Evolutionary conservation across 768 basidiomycete species (phyloP), one percentile per base, ranked within the genome.

Genomic region (Podaxis mareebaensis): DNA sequence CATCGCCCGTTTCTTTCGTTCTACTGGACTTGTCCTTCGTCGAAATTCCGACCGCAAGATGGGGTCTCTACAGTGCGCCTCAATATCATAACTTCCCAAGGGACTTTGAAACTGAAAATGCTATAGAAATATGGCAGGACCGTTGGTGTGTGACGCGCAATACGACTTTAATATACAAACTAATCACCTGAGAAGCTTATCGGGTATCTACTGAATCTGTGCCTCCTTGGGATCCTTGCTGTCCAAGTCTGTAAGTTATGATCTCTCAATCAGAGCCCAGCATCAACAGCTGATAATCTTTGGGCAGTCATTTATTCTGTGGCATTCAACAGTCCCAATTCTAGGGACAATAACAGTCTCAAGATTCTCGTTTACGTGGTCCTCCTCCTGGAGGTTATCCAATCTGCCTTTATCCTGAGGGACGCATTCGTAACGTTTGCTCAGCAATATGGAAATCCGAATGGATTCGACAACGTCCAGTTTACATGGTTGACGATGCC

Each of bases 211-310:
- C 48, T 73, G 20, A 72, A 70, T 30, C 71, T 71, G 66, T 72
- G 70, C n/a, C 60, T 74, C 6, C 73, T 72, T 65, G 73, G 73
- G 11, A 62, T 74, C 36, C 60, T 76, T 52, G 60, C 68, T 20
- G 72, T 74, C 17, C 75, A 76, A 75, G 71, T 73, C 22, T 76
- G 75, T 76, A n/a, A 64, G 75, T 70, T 7, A 56, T 30, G 28
- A 26, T 36, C 46, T 36, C 33, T 33, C 33, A 33, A 10, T 10
- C 17, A 46, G 28, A 17, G 17, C 13, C 40, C 13, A 33, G 15
- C 24, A 10, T 12, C 10, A n/a, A 28, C 6, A 22, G 8, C 15
- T 58, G 33, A 52, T 22, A 3, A 15, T 46, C 48, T 58, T n/a
- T 42, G n/a, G 26, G 5, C 24, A 77, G 76, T 76, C 44, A 71